Base-by-base conservation (phyloP, 352 stramenopile genomes). In the Pythium sukuiense region DNA sequence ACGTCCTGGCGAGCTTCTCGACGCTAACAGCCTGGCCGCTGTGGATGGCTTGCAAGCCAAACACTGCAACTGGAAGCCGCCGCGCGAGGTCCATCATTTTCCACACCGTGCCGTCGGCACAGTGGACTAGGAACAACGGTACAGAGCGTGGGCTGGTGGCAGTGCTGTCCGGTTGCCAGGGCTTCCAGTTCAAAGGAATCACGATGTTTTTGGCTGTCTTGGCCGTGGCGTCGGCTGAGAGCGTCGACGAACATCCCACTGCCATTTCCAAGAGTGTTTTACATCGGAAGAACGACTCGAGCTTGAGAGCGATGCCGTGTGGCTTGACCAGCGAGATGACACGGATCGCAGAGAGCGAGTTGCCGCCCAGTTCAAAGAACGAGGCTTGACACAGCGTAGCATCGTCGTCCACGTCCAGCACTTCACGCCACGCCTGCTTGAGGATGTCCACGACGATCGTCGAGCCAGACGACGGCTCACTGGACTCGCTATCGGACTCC, bases 361-460 rank as follows among this genome's bases (percentile, higher is more conserved):
- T 81, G 12, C 85, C 85, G 4, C 85, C 85, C 13, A 91, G 46
- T 46, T 87, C 79, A 54, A 93, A 90, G 60, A 91, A 93, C 1
- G 80, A 85, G 13, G 55, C 63, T 0, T 69, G 63, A 43, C 69
- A 57, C 45, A 79, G 62, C 48, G 49, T 60, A 8, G 35, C 53
- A 6, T 85, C 57, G n/a, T 61, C 54, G 11, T 79, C 65, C 11
- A 89, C 49, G 3, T 69, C 63, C 6, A 90, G 75, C 32, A 70
- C 76, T 73, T 88, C 74, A 2, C 49, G 52, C 78, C 81, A 90
- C 58, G 81, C 72, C 24, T 86, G 75, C 39, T 71, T 73, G 33
- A 90, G 65, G 12, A 90, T 68, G 0, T 77, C 70, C 1, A 55
- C 63, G 16, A 73, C 69, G 13, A 87, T 68, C 29, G 63, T 74